A percentile compares a stretch with the other conserved stretches of the same genome.
Evolutionary conservation across 345 rosid species (phyloP).

Genomic region (Iberis pinnata): DNA sequence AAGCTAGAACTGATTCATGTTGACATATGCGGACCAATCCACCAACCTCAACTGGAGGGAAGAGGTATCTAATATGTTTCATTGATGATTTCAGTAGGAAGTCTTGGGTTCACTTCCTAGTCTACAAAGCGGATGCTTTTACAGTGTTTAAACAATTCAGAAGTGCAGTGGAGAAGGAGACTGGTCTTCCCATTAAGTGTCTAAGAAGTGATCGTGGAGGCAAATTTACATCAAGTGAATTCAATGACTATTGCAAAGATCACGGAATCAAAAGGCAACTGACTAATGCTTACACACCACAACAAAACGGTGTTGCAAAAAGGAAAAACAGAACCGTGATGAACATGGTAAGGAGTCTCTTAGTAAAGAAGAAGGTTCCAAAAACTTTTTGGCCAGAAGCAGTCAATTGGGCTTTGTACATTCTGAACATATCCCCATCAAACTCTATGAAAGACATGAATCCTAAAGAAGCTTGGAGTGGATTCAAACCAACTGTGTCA

Average conservation of each 20-base stretch:
- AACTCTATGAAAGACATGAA: background rate
- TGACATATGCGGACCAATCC: background rate
- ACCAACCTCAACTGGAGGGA: background rate
- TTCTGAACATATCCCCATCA: background rate
- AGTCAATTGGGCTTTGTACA: background rate
- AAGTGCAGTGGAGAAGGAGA: background rate
- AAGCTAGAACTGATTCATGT: background rate
- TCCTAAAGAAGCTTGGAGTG: background rate
- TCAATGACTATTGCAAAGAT: background rate
- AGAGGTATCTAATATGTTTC: background rate
- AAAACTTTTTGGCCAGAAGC: background rate
- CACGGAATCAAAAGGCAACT: background rate
- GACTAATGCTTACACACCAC: background rate
- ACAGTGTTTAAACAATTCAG: background rate
- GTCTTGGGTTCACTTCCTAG: background rate
- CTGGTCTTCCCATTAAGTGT: background rate
- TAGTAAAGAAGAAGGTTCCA: background rate
- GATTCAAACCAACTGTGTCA: background rate
- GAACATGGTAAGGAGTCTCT: background rate
- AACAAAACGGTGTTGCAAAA: background rate
- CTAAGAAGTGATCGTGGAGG: background rate
- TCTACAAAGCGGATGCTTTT: background rate
- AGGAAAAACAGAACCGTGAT: background rate
- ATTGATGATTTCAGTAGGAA: constrained; percentile 2
- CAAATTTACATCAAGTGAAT: background rate